Evolutionary conservation across 1,284 basidiomycete genomes (phyloP), one percentile per base, ranked within the genome.

Genomic region (Pascua guehoae): DNA sequence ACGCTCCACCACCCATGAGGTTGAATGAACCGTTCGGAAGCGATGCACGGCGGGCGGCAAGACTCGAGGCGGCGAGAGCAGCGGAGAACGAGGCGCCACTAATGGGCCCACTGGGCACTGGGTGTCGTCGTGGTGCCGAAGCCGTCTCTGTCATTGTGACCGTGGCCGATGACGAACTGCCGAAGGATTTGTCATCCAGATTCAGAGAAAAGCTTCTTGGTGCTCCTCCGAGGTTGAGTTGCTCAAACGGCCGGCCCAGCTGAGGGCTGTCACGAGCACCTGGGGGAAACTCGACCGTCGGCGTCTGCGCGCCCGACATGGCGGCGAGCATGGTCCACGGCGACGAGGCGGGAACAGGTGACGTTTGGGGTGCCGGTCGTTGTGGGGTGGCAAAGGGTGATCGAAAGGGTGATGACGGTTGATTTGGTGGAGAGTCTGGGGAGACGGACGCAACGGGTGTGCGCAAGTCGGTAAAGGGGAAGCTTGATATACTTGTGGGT

Each of bases 321-420:
- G 71, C 73, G 1, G 75, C 75, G 1, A 79, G 62, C 8, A 68
- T 54, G 12, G 63, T 66, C 77, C 77, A 79, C 11, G 77, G 77
- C 3, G 75, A 73, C 37, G 53, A 40, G 41, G 36, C 36, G 49
- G n/a, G 15, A 17, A 38, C 16, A 32, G 41, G 44, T 8, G 16
- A 39, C 47, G 39, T 49, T 17, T 39, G 9, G 38, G 17, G 40
- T 11, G 45, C 36, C 15, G 24, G 36, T 17, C 48, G 43, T 1
- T 39, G 48, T 1, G 53, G 48, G 15, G 51, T 58, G n/a, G 57
- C 36, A 14, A 54, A 50, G 4, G 52, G 52, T 0, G 53, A 58
- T 16, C 40, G 32, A 7, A 43, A 39, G 15, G 57, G 46, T 4
- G 57, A 54, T 32, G 51, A 51, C 10, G 16, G 39, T n/a, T 40